These are phyloP conservation scores for Astrothelium macrocarpum DNA, from an alignment of 495 filamentous ascomycete genomes.

Conservation along the genomic window DNA sequence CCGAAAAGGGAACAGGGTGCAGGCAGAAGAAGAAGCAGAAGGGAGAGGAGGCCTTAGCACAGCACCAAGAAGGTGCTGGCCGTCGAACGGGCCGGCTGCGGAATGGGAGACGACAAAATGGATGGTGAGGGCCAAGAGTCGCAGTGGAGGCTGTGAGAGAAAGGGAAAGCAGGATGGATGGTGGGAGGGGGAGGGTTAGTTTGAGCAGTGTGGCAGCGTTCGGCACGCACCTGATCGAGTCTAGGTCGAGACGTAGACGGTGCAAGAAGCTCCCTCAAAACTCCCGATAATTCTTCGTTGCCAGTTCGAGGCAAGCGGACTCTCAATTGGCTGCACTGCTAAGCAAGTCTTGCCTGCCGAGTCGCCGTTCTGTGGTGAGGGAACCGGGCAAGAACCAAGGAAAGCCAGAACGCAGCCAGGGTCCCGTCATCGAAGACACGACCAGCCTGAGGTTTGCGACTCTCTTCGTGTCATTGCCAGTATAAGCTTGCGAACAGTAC, in stretches of 20 bases:
- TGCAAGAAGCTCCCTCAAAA: background rate
- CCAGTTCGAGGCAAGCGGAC: background rate
- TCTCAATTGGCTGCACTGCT: background rate
- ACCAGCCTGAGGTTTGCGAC: constrained; percentile 2
- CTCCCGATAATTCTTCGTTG: background rate
- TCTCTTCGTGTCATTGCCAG: background rate
- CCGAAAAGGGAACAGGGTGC: background rate
- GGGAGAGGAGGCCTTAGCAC: background rate
- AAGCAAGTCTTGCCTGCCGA: background rate
- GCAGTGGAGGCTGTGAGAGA: background rate
- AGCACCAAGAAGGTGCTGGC: constrained; percentile 4
- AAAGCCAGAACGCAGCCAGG: too few relatives aligned
- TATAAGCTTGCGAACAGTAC: too few relatives aligned
- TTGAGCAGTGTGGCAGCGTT: constrained; percentile 3
- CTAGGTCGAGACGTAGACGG: background rate
- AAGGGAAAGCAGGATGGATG: background rate
- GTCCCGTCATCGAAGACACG: background rate
- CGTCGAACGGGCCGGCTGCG: background rate
- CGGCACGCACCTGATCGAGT: background rate
- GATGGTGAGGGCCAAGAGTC: background rate
- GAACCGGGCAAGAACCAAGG: too few relatives aligned
- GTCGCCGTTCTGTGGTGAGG: too few relatives aligned
- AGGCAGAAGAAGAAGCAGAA: background rate
- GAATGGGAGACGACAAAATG: background rate
- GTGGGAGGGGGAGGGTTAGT: background rate